Percentiles rank a stretch among this genome's conserved stretches.
Conservation (phyloP, 2,329 filamentous ascomycete genomes). For the Phaeomoniella chlamydospora region DNA sequence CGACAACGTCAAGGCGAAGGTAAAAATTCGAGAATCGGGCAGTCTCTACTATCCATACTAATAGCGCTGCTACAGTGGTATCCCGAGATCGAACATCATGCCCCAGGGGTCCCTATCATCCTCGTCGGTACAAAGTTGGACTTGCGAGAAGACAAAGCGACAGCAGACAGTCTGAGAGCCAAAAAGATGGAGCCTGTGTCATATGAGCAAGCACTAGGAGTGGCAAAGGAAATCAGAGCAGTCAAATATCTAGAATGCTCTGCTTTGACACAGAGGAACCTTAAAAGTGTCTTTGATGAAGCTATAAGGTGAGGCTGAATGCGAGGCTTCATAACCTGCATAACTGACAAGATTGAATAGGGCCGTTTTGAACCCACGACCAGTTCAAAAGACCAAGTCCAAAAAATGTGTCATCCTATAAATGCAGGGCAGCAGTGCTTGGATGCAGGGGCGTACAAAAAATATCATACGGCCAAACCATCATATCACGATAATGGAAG, state of each 20-base stretch:
- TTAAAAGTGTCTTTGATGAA: constrained; percentile 98
- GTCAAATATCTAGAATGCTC: constrained; percentile 98
- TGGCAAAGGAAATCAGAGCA: constrained; percentile 87
- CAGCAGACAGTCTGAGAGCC: constrained; percentile 65
- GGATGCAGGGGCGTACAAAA: too few species aligned
- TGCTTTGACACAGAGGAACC: constrained; percentile 84
- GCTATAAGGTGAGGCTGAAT: constrained; percentile 94
- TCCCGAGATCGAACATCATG: constrained; percentile 94
- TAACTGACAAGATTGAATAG: too few species aligned
- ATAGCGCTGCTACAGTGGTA: constrained; percentile 55
- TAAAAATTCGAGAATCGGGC: constrained; percentile 28
- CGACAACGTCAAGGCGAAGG: constrained; percentile 98
- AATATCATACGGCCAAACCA: too few species aligned
- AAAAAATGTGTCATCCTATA: not conserved
- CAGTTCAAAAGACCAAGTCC: not conserved
- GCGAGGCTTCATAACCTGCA: too few species aligned
- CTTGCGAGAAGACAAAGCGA: constrained; percentile 75
- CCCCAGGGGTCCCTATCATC: constrained; percentile 89
- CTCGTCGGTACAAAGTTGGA: constrained; percentile 95
- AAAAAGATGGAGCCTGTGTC: constrained; percentile 97
- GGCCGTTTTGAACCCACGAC: not conserved
- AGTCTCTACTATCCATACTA: constrained; percentile 1
- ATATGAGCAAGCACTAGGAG: constrained; percentile 78
- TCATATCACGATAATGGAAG: too few species aligned
- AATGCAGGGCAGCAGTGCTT: too few species aligned